Evolutionary conservation across 345 rosid species (phyloP).

Genomic region (Salix exigua): DNA sequence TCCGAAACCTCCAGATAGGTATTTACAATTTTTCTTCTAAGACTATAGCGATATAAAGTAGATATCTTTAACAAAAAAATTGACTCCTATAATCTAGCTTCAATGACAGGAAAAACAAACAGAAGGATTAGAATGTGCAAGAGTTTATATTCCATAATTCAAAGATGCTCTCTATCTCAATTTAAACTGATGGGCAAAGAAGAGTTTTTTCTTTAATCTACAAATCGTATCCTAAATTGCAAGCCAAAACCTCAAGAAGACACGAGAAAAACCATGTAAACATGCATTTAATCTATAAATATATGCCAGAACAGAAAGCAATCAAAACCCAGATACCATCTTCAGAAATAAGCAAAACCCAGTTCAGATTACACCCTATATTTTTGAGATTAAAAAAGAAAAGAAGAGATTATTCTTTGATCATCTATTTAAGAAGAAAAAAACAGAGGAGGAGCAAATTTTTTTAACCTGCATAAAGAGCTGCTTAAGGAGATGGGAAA

Average conservation of each 20-base stretch:
- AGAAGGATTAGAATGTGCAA: background rate
- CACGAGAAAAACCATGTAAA: background rate
- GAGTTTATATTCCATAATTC: background rate
- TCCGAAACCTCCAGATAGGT: background rate
- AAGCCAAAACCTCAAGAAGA: background rate
- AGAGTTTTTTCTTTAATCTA: background rate
- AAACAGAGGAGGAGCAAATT: background rate
- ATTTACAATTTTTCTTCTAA: background rate
- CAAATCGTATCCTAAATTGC: background rate
- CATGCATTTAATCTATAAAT: background rate
- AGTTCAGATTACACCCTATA: background rate
- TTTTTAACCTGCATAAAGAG: background rate
- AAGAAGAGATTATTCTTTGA: background rate
- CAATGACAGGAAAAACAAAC: background rate
- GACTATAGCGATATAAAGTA: background rate
- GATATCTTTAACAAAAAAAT: background rate
- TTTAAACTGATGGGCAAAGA: background rate
- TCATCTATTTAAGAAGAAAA: background rate
- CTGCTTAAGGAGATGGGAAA: background rate
- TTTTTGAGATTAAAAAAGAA: background rate
- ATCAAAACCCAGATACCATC: background rate
- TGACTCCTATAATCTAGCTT: background rate
- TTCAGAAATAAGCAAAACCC: background rate
- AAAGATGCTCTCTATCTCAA: background rate
- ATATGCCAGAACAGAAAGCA: background rate